Base-by-base conservation (phyloP, 2,329 filamentous ascomycete genomes). In the Fusarium domesticum region DNA sequence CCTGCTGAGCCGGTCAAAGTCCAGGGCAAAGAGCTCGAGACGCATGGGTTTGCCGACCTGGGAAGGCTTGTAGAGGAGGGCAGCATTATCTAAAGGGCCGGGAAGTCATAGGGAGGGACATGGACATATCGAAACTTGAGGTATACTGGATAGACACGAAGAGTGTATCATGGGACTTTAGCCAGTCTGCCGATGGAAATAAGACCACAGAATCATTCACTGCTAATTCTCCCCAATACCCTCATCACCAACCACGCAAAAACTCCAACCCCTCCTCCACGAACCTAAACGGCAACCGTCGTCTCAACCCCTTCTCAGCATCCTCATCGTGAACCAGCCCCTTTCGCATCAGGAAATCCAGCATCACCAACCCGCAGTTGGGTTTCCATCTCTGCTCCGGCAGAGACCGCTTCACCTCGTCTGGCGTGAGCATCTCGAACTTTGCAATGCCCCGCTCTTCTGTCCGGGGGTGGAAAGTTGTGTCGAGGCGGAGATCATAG, bases 281-380 rank as follows among this genome's bases (percentile, higher is more conserved):
- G 43, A 57, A 59, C 18, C 41, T 39, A 42, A 66, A 65, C 3
- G 64, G 62, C 5, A 67, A 46, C 20, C 52, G 42, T 19, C 57
- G 52, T 12, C 48, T 55, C 18, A 66, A 49, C 7, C 52, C 53
- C 5, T 50, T 47, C 17, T 47, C 50, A 30, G 63, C 59, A 5
- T 63, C 57, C 2, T 42, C 46, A 6, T 49, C 51, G 10, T 37
- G 51, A 32, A 67, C 45, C 25, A 60, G 56, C 5, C 57, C 53
- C 42, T 62, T 61, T 15, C 64, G 61, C 11, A 64, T 43, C 31
- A 70, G 44, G 38, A 68, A 70, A 35, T 68, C 64, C 18, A 70
- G 51, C 62, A 68, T 68, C n/a, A 67, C 65, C 6, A 69, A 49
- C n/a, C 59, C 67, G 36, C 64, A 67, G 39, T 68, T 69, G n/a